A percentile compares a stretch with the other conserved stretches of the same genome.
phyloP scores from a whole-genome alignment of 2,329 filamentous ascomycete genomes.

The Curvularia sp. region DNA sequence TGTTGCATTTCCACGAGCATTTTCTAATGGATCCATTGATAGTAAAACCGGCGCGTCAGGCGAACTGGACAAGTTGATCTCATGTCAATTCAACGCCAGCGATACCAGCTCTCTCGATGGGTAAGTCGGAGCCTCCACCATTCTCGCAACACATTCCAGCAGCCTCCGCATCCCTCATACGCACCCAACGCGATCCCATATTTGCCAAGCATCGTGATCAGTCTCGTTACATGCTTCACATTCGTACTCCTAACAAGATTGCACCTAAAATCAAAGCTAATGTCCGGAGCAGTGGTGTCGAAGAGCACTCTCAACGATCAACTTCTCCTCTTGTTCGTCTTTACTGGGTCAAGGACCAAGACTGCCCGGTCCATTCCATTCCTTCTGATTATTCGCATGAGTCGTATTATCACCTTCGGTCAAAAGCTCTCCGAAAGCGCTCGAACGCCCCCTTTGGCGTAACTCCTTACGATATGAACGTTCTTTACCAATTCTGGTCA shows the following conservation, averaged over 20 bases:
- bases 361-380: constrained; percentile 52
- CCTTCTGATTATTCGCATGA: constrained; percentile 56
- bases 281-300: constrained; percentile 27
- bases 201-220: not conserved
- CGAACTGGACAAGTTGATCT: constrained; percentile 54
- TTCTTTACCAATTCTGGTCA: constrained; percentile 77
- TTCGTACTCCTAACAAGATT: not conserved
- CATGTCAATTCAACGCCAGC: constrained; percentile 46
- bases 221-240: not conserved
- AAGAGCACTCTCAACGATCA: constrained; percentile 27
- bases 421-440: constrained; percentile 59
- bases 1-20: constrained; percentile 52
- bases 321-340: constrained; percentile 40
- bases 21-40: constrained; percentile 65
- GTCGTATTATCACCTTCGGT: constrained; percentile 57
- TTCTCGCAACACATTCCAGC: not conserved
- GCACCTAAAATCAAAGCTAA: constrained; percentile 22
- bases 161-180: not conserved
- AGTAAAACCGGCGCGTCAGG: constrained; percentile 57
- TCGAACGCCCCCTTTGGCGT: constrained; percentile 52
- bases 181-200: not conserved
- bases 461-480: constrained; percentile 66
- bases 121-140: constrained; percentile 31
- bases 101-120: constrained; percentile 42
- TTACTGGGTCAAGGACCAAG: constrained; percentile 61